A percentile compares a stretch with the other conserved stretches of the same genome.
Conservation (phyloP, 495 filamentous ascomycete genomes). For the Penicillium cinerascens region DNA sequence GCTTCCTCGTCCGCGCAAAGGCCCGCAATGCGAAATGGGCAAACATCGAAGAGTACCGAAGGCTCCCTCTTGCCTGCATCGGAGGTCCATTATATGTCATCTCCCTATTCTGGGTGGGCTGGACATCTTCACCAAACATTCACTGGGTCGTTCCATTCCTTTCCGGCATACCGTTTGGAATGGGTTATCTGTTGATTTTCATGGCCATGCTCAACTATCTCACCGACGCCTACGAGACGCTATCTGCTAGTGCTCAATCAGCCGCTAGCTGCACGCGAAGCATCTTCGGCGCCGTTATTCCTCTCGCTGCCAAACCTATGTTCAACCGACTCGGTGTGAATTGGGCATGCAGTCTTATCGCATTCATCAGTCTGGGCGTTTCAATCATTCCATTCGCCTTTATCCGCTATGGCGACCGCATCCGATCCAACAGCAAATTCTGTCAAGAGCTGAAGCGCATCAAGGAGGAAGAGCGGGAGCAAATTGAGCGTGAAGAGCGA, state of each 20-base stretch:
- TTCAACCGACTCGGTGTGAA: constrained; percentile 38
- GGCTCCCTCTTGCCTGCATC: constrained; percentile 39
- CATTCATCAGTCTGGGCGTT: constrained; percentile 35
- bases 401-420: constrained; percentile 34
- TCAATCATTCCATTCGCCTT: constrained; percentile 35
- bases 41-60: constrained; percentile 36
- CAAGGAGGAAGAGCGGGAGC: constrained; percentile 23
- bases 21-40: constrained; percentile 35
- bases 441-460: constrained; percentile 38
- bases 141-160: constrained; percentile 41
- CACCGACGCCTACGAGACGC: constrained; percentile 43
- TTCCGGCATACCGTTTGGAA: constrained; percentile 37
- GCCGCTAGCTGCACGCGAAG: constrained; percentile 40
- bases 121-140: constrained; percentile 34
- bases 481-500: constrained; percentile 18
- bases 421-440: constrained; percentile 36
- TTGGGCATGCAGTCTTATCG: constrained; percentile 43
- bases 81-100: constrained; percentile 39
- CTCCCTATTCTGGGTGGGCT: constrained; percentile 40
- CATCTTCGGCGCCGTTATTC: constrained; percentile 38
- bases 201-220: constrained; percentile 48
- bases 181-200: constrained; percentile 42
- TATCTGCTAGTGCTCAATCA: constrained; percentile 42
- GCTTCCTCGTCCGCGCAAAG: constrained; percentile 34
- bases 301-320: constrained; percentile 40